Evolutionary conservation across 257 asterid genomes (phyloP), one percentile per base, ranked within the genome.

Genomic region (Solanum megistacrolobum): DNA sequence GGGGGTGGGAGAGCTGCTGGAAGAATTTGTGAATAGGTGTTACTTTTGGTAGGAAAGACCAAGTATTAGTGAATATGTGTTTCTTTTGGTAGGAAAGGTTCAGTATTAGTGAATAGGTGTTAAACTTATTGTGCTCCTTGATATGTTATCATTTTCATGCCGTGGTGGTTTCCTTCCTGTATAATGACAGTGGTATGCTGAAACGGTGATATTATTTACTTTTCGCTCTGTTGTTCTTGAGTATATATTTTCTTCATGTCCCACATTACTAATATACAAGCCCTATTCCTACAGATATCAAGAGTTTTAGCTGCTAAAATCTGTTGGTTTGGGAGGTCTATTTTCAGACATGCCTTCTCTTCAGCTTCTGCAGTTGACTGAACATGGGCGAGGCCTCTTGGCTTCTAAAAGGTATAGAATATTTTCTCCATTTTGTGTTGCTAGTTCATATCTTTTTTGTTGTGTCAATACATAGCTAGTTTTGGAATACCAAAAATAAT

Each of bases 301-400:
- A 60, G 73, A 86, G 85, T 89, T 74, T 83, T 29, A 68, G 92
- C 92, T 87, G 87, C 89, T 90, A 87, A 88, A 74, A 86, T 83
- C 89, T 92, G 78, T 89, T 91, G 87, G 88, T 86, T 74, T 90
- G 87, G 89, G 87, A 92, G 92, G 88, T 89, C 48, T 88, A 87
- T 90, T 90, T 86, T 74, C 83, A 82, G 89, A 86, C 74, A 97
- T 97, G 99, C 97, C 98, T 87, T 96, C 99, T 75, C 99, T 96
- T 92, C 99, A 97, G 94, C 98, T 97, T 91, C 92, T 97, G 91
- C 98, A 95, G 94, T 92, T 97, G 92, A 97, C 99, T 78, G 98
- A 96, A 89, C 99, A 91, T 92, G 99, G 99, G 36, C 96, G 98
- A 88, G 95, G 97, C 85, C 93, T 97, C 89, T 85, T 97, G 93